Evolutionary conservation across 129 eudicot species (phyloP).

Genomic region (Pittosporum tobira): DNA sequence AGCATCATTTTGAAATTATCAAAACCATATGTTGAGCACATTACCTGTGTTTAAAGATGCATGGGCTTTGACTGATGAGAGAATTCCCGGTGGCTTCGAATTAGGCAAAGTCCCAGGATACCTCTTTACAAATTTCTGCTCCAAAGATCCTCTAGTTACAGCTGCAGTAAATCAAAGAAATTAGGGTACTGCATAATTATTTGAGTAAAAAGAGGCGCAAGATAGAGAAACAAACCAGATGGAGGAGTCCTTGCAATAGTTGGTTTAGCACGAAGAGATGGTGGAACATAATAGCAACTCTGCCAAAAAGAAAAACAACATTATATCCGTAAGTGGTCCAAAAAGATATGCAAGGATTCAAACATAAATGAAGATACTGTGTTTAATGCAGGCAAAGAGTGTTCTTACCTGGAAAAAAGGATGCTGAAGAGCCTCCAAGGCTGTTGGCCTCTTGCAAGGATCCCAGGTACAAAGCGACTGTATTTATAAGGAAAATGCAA

Average conservation of each 20-base stretch:
- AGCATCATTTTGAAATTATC: background rate
- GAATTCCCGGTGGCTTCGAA: constrained; percentile 37
- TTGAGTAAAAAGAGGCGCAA: background rate
- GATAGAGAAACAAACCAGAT: constrained; percentile 36
- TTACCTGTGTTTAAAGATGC: constrained; percentile 45
- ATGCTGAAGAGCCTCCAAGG: constrained; percentile 89
- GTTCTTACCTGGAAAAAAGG: constrained; percentile 82
- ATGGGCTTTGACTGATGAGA: constrained; percentile 35
- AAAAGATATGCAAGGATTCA: background rate
- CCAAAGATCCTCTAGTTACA: constrained; percentile 43
- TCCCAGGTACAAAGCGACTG: constrained; percentile 97
- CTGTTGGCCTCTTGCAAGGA: constrained; percentile 94
- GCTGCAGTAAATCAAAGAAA: constrained; percentile 24
- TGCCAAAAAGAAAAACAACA: constrained; percentile 18
- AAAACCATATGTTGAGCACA: background rate
- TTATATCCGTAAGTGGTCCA: background rate
- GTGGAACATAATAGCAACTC: constrained; percentile 89
- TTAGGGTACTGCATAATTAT: constrained; percentile 1
- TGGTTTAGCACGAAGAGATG: constrained; percentile 72
- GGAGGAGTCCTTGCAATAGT: constrained; percentile 74
- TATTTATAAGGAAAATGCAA: constrained; percentile 5
- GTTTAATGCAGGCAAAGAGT: background rate
- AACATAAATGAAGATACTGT: background rate
- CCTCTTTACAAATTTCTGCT: constrained; percentile 51
- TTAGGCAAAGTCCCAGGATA: constrained; percentile 41